Percentiles rank a stretch among this genome's conserved stretches.
phyloP scores from a whole-genome alignment of 208 protist genomes.

The Wallacemonas rigidus region DNA sequence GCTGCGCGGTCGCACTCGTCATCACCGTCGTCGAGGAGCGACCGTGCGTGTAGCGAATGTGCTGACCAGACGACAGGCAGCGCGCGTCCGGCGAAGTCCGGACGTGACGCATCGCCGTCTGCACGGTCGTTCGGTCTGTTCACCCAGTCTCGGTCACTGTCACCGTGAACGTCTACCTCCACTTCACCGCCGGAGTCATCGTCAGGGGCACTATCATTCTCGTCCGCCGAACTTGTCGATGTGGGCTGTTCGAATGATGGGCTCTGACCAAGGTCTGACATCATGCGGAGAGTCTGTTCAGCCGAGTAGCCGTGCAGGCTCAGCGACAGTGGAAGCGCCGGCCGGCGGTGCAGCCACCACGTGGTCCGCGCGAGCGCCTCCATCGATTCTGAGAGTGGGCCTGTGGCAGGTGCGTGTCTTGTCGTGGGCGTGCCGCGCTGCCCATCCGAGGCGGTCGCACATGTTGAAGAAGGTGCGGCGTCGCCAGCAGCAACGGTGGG shows the following conservation, averaged over 20 bases:
- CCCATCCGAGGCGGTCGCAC: not conserved
- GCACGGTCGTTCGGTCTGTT: not conserved
- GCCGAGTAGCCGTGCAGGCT: conserved; percentile 37
- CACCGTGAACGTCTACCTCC: not conserved
- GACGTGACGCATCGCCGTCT: not conserved
- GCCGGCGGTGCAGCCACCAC: conserved; percentile 50
- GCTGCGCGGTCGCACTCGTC: not conserved
- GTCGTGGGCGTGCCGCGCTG: not conserved
- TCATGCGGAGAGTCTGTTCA: conserved; percentile 26
- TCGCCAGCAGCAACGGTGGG: not conserved
- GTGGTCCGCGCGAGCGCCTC: conserved; percentile 36
- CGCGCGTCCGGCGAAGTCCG: not conserved
- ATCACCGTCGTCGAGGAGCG: not conserved
- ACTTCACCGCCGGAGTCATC: no score
- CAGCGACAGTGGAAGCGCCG: conserved; percentile 40
- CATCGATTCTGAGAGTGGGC: conserved; percentile 9
- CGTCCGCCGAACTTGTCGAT: not conserved
- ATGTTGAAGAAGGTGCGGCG: conserved; percentile 7
- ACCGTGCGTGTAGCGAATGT: conserved; percentile 8
- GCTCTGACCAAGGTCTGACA: not conserved
- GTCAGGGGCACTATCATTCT: not conserved
- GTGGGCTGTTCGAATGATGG: no score
- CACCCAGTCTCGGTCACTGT: no score
- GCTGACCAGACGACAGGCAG: conserved; percentile 11
- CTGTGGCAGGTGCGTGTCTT: not conserved